Evolutionary conservation across 306 rosid species (phyloP).

Genomic region (Cicer yamashitae): DNA sequence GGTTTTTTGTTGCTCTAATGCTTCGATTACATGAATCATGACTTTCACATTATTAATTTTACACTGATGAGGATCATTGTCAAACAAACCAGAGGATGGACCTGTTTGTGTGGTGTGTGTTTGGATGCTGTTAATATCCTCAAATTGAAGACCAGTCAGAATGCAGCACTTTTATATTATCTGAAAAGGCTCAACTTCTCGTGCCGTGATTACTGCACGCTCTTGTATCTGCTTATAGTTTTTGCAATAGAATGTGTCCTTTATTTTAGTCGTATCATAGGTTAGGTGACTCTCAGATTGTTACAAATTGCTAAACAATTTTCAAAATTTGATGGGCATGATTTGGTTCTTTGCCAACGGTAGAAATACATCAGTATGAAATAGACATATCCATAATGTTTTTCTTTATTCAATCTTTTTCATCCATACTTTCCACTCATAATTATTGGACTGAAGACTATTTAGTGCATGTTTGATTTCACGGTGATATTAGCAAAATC

Average conservation of each 20-base stretch:
- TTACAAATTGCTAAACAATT: conserved; percentile 4
- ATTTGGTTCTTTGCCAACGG: neutral
- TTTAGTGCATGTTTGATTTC: too few relatives aligned
- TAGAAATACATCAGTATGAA: neutral
- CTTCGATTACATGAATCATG: conserved; percentile 32
- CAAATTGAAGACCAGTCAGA: conserved; percentile 37
- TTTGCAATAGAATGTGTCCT: conserved; percentile 6
- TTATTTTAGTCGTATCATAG: neutral
- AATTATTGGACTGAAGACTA: too few relatives aligned
- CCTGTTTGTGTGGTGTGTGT: conserved; percentile 20
- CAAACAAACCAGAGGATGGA: conserved; percentile 27
- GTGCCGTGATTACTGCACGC: conserved; percentile 5
- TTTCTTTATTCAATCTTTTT: neutral
- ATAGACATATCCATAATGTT: neutral
- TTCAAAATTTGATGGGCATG: neutral
- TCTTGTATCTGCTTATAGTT: conserved; percentile 32
- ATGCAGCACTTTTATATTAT: conserved; percentile 34
- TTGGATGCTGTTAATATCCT: conserved; percentile 35
- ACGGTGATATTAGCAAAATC: too few relatives aligned
- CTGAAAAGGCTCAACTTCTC: conserved; percentile 21
- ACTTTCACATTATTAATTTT: conserved; percentile 15
- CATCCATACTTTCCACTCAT: neutral
- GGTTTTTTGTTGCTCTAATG: conserved; percentile 32
- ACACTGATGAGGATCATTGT: conserved; percentile 17
- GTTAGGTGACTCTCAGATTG: conserved; percentile 23